Percentiles rank a stretch among this genome's conserved stretches.
Conservation (phyloP, 805 yeast species). For the Candida nanaspora region DNA sequence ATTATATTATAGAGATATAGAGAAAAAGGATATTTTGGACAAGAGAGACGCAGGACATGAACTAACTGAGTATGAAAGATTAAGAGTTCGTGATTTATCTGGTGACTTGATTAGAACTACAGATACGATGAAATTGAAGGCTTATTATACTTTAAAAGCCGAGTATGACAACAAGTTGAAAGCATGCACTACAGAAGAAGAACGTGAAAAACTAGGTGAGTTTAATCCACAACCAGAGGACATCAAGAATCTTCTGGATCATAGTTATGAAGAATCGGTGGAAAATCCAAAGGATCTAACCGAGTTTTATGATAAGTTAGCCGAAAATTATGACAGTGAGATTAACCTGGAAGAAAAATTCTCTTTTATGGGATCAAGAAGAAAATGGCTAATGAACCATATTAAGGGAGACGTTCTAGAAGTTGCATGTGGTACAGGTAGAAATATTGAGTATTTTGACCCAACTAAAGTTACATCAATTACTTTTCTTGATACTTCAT, state of each 20-base stretch:
- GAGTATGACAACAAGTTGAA: conserved; percentile 19
- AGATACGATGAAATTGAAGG: conserved; percentile 51
- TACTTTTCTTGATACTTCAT: conserved; percentile 81
- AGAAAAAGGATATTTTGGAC: conserved; percentile 31
- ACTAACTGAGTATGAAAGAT: conserved; percentile 55
- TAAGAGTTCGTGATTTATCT: conserved; percentile 53
- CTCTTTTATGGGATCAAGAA: conserved; percentile 51
- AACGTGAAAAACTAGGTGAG: conserved; percentile 9
- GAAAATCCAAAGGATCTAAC: conserved; percentile 78
- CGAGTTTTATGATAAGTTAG: conserved; percentile 66
- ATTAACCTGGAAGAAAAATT: conserved; percentile 69
- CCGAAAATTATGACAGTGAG: conserved; percentile 72
- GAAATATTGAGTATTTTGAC: conserved; percentile 74
- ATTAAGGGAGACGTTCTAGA: conserved; percentile 86
- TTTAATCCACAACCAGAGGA: conserved; percentile 30
- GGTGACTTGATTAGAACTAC: conserved; percentile 55
- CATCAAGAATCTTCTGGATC: conserved; percentile 17
- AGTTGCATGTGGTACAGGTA: conserved; percentile 93
- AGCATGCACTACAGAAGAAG: conserved; percentile 11
- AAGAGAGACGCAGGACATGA: conserved; percentile 26
- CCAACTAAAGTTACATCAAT: conserved; percentile 56
- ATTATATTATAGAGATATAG: conserved; percentile 57
- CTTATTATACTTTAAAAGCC: conserved; percentile 48
- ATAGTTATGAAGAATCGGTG: conserved; percentile 32
- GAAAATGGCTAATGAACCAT: conserved; percentile 75